Conservation (phyloP, 148 eudicot genomes). For the Vaccinium darrowii region DNA sequence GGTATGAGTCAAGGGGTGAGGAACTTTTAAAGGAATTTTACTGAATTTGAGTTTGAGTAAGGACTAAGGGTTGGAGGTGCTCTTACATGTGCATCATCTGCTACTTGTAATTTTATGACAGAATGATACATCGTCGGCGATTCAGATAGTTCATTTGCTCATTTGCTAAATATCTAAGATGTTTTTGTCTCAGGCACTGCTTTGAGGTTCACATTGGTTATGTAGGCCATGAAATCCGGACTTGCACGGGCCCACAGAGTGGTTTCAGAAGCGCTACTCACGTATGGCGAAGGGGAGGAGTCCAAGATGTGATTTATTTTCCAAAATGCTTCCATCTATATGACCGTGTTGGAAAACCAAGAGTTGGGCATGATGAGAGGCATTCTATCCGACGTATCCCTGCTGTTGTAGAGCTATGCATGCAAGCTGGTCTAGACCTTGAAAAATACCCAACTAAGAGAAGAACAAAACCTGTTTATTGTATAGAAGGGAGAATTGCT, state of each 20-base stretch:
- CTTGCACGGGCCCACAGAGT: slow-evolving; percentile 56
- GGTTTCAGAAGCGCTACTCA: slow-evolving; percentile 54
- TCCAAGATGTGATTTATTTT: slow-evolving; percentile 44
- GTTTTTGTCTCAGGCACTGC: slow-evolving; percentile 40
- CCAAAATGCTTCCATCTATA: slow-evolving; percentile 59
- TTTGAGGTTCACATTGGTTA: slow-evolving; percentile 61
- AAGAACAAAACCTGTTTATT: slow-evolving; percentile 60
- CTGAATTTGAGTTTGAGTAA: not conserved
- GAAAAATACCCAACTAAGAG: slow-evolving; percentile 45
- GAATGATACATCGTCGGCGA: not conserved
- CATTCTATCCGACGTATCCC: slow-evolving; percentile 37
- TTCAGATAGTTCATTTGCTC: not conserved
- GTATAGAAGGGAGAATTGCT: slow-evolving; percentile 59
- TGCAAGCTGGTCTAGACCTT: slow-evolving; percentile 61
- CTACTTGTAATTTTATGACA: not conserved
- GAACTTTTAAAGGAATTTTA: not conserved
- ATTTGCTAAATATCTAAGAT: not conserved
- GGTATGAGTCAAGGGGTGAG: not conserved
- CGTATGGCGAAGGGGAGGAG: slow-evolving; percentile 47
- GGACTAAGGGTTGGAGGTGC: not conserved
- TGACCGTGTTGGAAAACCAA: slow-evolving; percentile 59
- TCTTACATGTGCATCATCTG: not conserved
- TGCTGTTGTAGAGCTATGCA: slow-evolving; percentile 59
- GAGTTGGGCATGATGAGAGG: slow-evolving; percentile 55
- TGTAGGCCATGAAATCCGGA: slow-evolving; percentile 63